Conservation (phyloP, 1,284 basidiomycete genomes). For the Mycena sp. region DNA sequence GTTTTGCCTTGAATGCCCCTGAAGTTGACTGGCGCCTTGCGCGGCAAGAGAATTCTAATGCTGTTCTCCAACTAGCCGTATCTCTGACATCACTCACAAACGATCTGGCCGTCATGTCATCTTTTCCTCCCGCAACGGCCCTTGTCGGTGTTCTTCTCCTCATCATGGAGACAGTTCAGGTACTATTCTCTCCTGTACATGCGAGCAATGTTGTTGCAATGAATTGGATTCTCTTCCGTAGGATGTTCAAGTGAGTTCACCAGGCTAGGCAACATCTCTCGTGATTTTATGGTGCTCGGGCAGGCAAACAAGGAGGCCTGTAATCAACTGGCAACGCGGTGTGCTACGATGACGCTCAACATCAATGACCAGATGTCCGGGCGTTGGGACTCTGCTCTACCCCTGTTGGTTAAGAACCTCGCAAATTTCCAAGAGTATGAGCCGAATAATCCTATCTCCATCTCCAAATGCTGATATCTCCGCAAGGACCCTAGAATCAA, state of each 20-base stretch:
- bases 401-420: slow-evolving; percentile 53
- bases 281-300: slow-evolving; percentile 18
- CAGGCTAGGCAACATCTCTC: not conserved
- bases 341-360: slow-evolving; percentile 54
- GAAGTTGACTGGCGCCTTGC: slow-evolving; percentile 6
- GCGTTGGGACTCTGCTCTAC: slow-evolving; percentile 55
- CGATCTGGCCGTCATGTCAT: slow-evolving; percentile 37
- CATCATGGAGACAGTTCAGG: slow-evolving; percentile 59
- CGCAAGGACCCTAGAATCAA: slow-evolving; percentile 43
- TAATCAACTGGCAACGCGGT: slow-evolving; percentile 52
- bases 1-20: slow-evolving; percentile 7
- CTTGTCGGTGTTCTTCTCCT: slow-evolving; percentile 52
- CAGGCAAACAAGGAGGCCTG: slow-evolving; percentile 54
- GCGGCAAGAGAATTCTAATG: not conserved
- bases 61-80: slow-evolving; percentile 34
- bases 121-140: slow-evolving; percentile 54
- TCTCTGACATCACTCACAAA: slow-evolving; percentile 33
- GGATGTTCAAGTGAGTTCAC: slow-evolving; percentile 32
- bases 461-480: slow-evolving; percentile 31
- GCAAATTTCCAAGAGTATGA: slow-evolving; percentile 54
- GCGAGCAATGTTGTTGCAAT: not conserved
- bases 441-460: slow-evolving; percentile 12
- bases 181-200: slow-evolving; percentile 24
- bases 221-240: not conserved
- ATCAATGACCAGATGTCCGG: slow-evolving; percentile 58